Percentiles rank a stretch among this genome's conserved stretches.
Evolutionary conservation across 148 eudicot genomes (phyloP).

Genomic region (Mesembryanthemum crystallinum): DNA sequence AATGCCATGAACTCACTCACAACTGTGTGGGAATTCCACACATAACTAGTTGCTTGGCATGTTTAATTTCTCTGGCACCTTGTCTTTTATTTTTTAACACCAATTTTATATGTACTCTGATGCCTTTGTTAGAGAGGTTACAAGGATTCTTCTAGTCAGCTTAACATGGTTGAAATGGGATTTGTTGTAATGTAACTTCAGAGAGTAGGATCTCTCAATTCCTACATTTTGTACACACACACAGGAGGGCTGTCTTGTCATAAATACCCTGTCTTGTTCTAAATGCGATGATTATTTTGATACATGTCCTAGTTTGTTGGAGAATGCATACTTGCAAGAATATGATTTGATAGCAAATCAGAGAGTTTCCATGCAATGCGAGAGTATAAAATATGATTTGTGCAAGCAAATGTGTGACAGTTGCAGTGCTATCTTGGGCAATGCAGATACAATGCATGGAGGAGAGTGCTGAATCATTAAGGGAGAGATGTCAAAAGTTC

Average conservation of each 20-base stretch:
- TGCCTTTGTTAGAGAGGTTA: neutral
- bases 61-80: too few species aligned
- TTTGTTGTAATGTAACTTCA: neutral
- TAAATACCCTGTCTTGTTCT: neutral
- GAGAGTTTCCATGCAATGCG: neutral
- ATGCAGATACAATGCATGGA: constrained; percentile 83
- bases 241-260: neutral
- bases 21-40: too few species aligned
- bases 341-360: neutral
- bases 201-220: neutral
- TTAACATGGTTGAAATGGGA: neutral
- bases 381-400: neutral
- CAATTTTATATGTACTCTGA: too few species aligned
- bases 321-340: neutral
- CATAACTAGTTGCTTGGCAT: too few species aligned
- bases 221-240: neutral
- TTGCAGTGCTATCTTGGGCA: constrained; percentile 2
- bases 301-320: neutral
- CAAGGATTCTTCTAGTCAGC: neutral
- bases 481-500: constrained; percentile 88
- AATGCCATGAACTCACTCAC: too few species aligned
- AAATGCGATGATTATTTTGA: neutral
- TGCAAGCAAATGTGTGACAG: neutral
- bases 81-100: too few species aligned
- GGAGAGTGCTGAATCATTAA: constrained; percentile 85